Conservation (phyloP, 2,329 filamentous ascomycete species). For the Polychaeton citri region DNA sequence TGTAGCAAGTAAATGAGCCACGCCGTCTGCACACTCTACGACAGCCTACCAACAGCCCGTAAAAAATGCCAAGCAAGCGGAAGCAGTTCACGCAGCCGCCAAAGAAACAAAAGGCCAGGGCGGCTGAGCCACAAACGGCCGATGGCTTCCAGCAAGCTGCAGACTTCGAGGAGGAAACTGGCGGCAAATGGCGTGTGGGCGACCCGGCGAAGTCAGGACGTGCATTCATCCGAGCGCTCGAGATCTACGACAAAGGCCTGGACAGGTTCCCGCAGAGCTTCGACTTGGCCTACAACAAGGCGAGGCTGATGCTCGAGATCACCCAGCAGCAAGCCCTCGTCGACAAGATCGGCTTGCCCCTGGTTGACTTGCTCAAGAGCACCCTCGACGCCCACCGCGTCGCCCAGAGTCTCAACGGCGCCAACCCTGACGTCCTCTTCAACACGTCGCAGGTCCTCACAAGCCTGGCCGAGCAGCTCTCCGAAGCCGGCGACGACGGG, state of each 20-base stretch:
- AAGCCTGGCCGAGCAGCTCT: conserved; percentile 47
- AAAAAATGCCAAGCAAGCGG: conserved; percentile 7
- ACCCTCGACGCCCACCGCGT: conserved; percentile 51
- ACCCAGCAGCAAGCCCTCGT: conserved; percentile 52
- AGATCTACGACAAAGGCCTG: conserved; percentile 52
- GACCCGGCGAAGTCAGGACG: conserved; percentile 52
- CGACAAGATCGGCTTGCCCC: conserved; percentile 41
- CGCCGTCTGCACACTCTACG: too few relatives aligned
- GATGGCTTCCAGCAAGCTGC: conserved; percentile 58
- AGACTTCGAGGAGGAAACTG: conserved; percentile 56
- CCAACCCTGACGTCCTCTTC: conserved; percentile 56
- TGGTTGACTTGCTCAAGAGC: conserved; percentile 42
- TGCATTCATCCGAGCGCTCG: conserved; percentile 51
- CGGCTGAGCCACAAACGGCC: conserved; percentile 38
- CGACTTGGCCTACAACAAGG: conserved; percentile 67
- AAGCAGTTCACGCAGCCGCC: conserved; percentile 18
- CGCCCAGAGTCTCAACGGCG: conserved; percentile 45
- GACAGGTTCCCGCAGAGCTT: conserved; percentile 47
- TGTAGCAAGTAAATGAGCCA: too few relatives aligned
- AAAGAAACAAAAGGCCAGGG: conserved; percentile 27
- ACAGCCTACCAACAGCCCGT: too few relatives aligned
- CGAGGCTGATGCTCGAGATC: conserved; percentile 55
- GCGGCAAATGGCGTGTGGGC: conserved; percentile 61
- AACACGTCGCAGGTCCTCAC: conserved; percentile 59
- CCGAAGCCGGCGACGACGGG: conserved; percentile 38